Percentiles rank a stretch among this genome's conserved stretches.
Evolutionary conservation across 2,329 filamentous ascomycete genomes (phyloP).

Genomic region (Pyricularia sp.): DNA sequence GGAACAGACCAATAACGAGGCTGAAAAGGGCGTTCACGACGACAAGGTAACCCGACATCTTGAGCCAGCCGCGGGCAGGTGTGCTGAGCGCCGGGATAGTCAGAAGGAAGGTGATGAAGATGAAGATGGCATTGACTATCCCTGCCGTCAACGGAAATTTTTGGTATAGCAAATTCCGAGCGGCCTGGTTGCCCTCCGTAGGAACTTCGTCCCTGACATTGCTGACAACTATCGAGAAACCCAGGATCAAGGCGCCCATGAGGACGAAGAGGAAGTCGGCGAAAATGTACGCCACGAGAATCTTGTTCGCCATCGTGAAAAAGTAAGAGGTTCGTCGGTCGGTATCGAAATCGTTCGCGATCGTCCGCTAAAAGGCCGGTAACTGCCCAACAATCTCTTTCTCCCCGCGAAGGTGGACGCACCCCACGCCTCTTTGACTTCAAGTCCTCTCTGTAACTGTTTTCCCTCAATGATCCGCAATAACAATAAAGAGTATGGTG

Average conservation of each 20-base stretch:
- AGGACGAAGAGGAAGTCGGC: constrained; percentile 41
- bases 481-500: background rate
- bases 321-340: constrained; percentile 6
- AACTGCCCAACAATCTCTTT: background rate
- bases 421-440: background rate
- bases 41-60: constrained; percentile 56
- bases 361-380: background rate
- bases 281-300: constrained; percentile 38
- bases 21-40: constrained; percentile 55
- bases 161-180: constrained; percentile 42
- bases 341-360: background rate
- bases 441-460: background rate
- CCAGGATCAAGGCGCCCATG: constrained; percentile 44
- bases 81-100: constrained; percentile 65
- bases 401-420: background rate
- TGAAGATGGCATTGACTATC: constrained; percentile 62
- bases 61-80: constrained; percentile 59
- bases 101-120: constrained; percentile 60
- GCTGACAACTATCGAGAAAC: constrained; percentile 43
- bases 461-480: background rate
- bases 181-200: constrained; percentile 35
- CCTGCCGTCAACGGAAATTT: constrained; percentile 51
- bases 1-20: constrained; percentile 52
- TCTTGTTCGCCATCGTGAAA: constrained; percentile 42
- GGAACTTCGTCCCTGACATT: constrained; percentile 33